Evolutionary conservation across 345 rosid species (phyloP), one percentile per base, ranked within the genome.

Genomic region (Populus simonii): DNA sequence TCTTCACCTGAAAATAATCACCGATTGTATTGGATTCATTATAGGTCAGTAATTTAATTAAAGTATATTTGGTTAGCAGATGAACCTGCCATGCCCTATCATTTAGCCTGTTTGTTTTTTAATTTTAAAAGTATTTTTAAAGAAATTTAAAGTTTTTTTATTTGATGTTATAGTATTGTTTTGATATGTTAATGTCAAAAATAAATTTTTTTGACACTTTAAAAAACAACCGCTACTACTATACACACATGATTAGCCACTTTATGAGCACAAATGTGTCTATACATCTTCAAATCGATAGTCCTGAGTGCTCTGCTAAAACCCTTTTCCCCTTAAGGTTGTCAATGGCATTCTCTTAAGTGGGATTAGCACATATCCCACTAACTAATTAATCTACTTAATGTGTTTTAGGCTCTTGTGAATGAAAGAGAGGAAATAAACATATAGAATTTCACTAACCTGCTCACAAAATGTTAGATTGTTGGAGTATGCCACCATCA

Each of bases 401-500:
- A n/a, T n/a, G 27, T n/a, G 6, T n/a, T 59, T 10, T n/a, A n/a
- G 7, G 63, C 10, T 67, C 10, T 10, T 5, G 2, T 18, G 16
- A 35, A 18, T 1, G 41, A 18, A 38, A 67, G 20, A 3, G 23
- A 17, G 41, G 3, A 8, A 38, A 33, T 10, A 36, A 35, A 38
- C 41, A 15, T 33, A 18, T 33, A 33, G 43, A 31, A 36, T 31
- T 7, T 67, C 17, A 47, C 75, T 72, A 15, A 88, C 92, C 91
- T 93, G 98, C 29, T 93, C 89, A 70, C 98, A 92, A 51, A 91
- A 81, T 31, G 86, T 88, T 70, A 91, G 90, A 79, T 91, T 89
- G 67, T 86, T 77, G 47, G 94, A 89, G 74, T 89, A 74, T 36
- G 90, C 93, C 83, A 93, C 92, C 73, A 29, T 86, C n/a, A 91